Evolutionary conservation across 129 eudicot genomes (phyloP).

Genomic region (Ambrosia trifida): DNA sequence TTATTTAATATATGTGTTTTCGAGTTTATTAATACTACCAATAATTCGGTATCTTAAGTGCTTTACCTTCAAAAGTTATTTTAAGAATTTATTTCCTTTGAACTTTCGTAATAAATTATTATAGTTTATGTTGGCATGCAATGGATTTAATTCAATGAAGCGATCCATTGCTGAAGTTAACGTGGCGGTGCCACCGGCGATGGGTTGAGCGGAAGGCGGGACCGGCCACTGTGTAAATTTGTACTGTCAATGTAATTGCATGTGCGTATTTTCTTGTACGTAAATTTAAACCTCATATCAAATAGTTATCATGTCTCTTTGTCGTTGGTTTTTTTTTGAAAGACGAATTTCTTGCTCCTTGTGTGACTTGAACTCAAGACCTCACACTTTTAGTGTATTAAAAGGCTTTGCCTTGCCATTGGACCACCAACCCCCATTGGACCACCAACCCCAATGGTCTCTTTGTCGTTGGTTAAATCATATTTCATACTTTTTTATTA

Average conservation of each 20-base stretch:
- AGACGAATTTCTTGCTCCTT: too few species aligned
- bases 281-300: constrained; percentile 28
- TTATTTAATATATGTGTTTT: background rate
- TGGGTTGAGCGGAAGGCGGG: constrained; percentile 20
- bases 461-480: constrained; percentile 23
- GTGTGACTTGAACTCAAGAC: too few species aligned
- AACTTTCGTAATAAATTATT: background rate
- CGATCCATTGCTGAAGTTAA: constrained; percentile 12
- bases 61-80: background rate
- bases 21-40: background rate
- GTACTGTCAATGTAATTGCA: constrained; percentile 27
- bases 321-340: constrained; percentile 22
- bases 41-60: too few species aligned
- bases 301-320: constrained; percentile 23
- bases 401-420: too few species aligned
- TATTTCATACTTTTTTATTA: background rate
- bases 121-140: constrained; percentile 8
- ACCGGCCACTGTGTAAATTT: constrained; percentile 24
- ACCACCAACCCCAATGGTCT: too few species aligned
- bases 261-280: constrained; percentile 30
- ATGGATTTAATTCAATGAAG: constrained; percentile 21
- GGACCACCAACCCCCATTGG: too few species aligned
- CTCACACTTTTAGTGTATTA: too few species aligned
- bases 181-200: constrained; percentile 42
- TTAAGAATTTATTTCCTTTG: background rate